Conservation (phyloP, 345 rosid genomes). For the Eucalyptus albens region DNA sequence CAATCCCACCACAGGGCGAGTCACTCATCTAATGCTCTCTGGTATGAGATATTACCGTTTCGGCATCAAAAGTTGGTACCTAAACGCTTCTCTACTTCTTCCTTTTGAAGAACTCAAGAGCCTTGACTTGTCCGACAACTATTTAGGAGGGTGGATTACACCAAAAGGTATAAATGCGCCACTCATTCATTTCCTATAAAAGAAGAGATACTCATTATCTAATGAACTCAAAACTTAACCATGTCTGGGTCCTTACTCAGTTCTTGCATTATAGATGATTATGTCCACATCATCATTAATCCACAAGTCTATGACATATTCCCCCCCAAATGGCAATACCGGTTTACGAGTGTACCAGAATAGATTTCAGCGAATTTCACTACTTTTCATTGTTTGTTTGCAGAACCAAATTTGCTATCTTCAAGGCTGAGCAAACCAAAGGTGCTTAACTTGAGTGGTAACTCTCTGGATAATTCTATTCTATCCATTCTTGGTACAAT, state of each 20-base stretch:
- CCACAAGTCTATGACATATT: not conserved
- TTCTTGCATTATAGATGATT: not conserved
- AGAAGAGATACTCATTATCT: not conserved
- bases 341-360: fast-evolving
- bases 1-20: not conserved
- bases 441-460: not conserved
- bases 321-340: not conserved
- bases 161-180: not conserved
- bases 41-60: fast-evolving
- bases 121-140: fast-evolving
- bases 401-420: not conserved
- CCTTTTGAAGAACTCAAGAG: not conserved
- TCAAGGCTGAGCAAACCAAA: not conserved
- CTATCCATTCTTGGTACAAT: too few species aligned
- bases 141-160: not conserved
- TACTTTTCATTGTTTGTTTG: not conserved
- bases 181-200: fast-evolving
- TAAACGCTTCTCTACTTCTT: not conserved
- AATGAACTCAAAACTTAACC: not conserved
- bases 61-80: fast-evolving
- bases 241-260: fast-evolving
- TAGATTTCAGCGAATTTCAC: too few species aligned
- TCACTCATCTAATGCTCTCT: not conserved
- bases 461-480: not conserved
- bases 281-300: not conserved